Conservation (phyloP, 2,329 filamentous ascomycete genomes). For the Ophiostoma australiae region DNA sequence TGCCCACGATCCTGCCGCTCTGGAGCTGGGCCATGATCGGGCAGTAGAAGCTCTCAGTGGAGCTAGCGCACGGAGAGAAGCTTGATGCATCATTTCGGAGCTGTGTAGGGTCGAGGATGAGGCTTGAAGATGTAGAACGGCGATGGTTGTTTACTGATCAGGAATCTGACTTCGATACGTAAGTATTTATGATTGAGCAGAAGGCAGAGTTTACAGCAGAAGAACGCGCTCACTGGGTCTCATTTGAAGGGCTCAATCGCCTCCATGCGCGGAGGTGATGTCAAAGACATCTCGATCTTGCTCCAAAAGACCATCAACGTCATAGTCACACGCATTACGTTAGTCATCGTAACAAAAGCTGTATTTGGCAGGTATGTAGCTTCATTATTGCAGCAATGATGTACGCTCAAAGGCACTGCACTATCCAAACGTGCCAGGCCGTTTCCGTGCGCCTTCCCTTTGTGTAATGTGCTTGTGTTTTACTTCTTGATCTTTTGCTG, state of each 20-base stretch:
- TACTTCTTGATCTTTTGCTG: neutral
- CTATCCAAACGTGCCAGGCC: neutral
- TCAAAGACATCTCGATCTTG: constrained; percentile 14
- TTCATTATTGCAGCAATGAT: neutral
- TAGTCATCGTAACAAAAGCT: neutral
- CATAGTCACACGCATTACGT: neutral
- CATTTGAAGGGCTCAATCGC: constrained; percentile 3
- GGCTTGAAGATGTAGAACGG: neutral
- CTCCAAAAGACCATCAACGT: neutral
- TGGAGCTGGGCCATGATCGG: neutral
- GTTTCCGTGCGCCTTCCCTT: neutral
- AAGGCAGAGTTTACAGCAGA: neutral
- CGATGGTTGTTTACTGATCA: neutral
- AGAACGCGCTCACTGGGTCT: neutral
- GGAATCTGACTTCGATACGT: neutral
- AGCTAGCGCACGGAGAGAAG: constrained; percentile 2
- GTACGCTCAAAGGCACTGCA: neutral
- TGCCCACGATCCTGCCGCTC: neutral
- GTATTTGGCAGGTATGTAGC: neutral
- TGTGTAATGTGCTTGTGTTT: constrained; percentile 1
- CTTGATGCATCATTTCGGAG: constrained; percentile 18
- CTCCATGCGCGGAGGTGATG: constrained; percentile 1
- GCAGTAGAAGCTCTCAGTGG: constrained; percentile 1
- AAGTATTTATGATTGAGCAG: neutral
- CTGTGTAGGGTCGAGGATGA: neutral